phyloP scores from a whole-genome alignment of 1,139 yeast species.

The Yamadazyma atlantica region DNA sequence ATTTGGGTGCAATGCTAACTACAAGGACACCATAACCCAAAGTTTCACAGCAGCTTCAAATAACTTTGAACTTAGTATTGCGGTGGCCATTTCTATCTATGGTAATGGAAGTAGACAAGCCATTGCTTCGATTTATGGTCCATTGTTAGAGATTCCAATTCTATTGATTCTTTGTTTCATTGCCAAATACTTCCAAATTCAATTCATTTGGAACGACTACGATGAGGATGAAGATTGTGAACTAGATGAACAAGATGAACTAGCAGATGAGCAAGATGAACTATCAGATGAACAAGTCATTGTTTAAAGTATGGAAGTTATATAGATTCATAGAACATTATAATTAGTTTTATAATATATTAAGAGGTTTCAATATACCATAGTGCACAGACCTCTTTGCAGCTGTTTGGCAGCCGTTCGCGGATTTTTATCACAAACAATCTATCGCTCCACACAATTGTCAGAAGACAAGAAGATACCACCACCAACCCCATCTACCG shows the following conservation, averaged over 20 bases:
- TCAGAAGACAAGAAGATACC: too few relatives aligned
- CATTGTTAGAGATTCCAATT: slow-evolving; percentile 56
- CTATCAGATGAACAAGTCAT: too few relatives aligned
- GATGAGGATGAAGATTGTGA: neutral
- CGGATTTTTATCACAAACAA: neutral
- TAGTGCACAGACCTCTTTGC: neutral
- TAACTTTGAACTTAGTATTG: slow-evolving; percentile 52
- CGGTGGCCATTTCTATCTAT: slow-evolving; percentile 54
- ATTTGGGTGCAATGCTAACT: slow-evolving; percentile 36
- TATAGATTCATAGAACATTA: neutral
- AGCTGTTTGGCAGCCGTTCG: neutral
- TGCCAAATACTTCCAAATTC: slow-evolving; percentile 31
- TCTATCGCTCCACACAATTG: neutral
- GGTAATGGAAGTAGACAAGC: slow-evolving; percentile 56
- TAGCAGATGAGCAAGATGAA: too few relatives aligned
- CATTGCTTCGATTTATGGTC: slow-evolving; percentile 62
- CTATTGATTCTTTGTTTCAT: slow-evolving; percentile 43
- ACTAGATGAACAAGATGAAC: too few relatives aligned
- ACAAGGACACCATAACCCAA: slow-evolving; percentile 47
- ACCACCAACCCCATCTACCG: neutral
- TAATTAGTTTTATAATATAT: too few relatives aligned
- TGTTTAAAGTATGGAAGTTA: too few relatives aligned
- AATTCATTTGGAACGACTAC: slow-evolving; percentile 25
- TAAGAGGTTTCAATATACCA: too few relatives aligned
- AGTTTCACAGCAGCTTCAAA: slow-evolving; percentile 60